Evolutionary conservation across 2,329 filamentous ascomycete genomes (phyloP).

Genomic region (Elsinoe batatas): DNA sequence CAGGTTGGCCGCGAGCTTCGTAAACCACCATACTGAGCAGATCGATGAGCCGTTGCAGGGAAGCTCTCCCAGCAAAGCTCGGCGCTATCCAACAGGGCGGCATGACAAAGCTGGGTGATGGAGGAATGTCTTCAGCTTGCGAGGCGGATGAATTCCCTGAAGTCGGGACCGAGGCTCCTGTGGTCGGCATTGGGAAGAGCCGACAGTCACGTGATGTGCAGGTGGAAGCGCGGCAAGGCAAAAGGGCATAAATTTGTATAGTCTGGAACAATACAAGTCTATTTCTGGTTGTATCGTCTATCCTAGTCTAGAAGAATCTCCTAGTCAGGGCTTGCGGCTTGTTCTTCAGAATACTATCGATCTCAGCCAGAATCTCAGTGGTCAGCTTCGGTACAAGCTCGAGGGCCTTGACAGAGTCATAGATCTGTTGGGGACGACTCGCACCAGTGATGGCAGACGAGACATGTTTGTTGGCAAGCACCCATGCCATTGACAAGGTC

Average conservation of each 20-base stretch:
- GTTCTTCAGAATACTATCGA: conserved; percentile 27
- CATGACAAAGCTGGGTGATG: not conserved
- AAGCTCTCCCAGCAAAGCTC: not conserved
- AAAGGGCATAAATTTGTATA: not conserved
- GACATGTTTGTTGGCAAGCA: conserved; percentile 26
- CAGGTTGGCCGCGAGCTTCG: not conserved
- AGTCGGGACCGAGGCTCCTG: too few relatives aligned
- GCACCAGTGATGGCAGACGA: conserved; percentile 23
- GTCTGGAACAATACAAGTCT: too few relatives aligned
- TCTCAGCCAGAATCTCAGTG: conserved; percentile 35
- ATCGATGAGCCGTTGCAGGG: not conserved
- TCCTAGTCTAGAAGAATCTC: conserved; percentile 13
- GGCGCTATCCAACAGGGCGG: not conserved
- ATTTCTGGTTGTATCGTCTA: not conserved
- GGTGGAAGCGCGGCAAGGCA: not conserved
- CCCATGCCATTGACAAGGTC: conserved; percentile 29
- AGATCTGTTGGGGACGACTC: conserved; percentile 32
- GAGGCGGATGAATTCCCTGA: not conserved
- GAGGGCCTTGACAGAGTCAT: conserved; percentile 35
- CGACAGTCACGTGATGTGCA: not conserved
- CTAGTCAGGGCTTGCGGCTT: conserved; percentile 22
- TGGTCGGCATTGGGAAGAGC: not conserved
- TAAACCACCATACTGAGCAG: not conserved
- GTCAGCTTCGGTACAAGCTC: conserved; percentile 35
- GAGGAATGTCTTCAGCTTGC: not conserved